Percentiles rank a stretch among this genome's conserved stretches.
Evolutionary conservation across 164 flowering plant species (phyloP).

Genomic region (Sextonia rubra): DNA sequence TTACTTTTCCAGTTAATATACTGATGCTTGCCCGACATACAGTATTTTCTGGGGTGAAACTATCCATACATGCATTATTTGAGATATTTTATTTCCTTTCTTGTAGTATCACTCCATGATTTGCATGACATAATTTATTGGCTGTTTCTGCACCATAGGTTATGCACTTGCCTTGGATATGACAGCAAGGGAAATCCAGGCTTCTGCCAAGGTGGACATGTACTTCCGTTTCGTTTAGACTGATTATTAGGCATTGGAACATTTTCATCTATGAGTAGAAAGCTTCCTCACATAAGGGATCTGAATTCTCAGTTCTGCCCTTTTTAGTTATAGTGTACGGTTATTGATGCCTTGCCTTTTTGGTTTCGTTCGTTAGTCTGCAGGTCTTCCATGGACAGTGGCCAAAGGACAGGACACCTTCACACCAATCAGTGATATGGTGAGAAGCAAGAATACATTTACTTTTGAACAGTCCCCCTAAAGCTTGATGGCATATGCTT

Average conservation of each 20-base stretch:
- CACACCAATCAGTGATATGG: constrained; percentile 88
- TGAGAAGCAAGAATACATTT: constrained; percentile 33
- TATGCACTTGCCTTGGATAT: constrained; percentile 96
- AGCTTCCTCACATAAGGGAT: neutral
- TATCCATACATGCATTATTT: neutral
- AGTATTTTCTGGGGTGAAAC: too few relatives aligned
- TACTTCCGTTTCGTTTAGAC: neutral
- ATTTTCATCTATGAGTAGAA: too few relatives aligned
- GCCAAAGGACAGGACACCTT: constrained; percentile 98
- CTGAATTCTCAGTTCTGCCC: neutral
- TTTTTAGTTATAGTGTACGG: neutral
- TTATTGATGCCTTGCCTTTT: constrained; percentile 2
- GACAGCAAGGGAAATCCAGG: constrained; percentile 98
- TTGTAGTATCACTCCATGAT: neutral
- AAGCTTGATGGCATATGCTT: neutral
- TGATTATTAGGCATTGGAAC: neutral
- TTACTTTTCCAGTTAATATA: too few relatives aligned
- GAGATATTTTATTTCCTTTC: neutral
- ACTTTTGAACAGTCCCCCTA: neutral
- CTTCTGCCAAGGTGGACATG: constrained; percentile 66
- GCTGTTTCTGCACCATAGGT: constrained; percentile 33
- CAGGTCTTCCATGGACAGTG: constrained; percentile 97
- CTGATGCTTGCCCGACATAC: too few relatives aligned
- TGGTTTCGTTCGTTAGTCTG: constrained; percentile 45
- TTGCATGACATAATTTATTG: constrained; percentile 1